Evolutionary conservation across 306 rosid genomes (phyloP).

Genomic region (Prunus dulcis): DNA sequence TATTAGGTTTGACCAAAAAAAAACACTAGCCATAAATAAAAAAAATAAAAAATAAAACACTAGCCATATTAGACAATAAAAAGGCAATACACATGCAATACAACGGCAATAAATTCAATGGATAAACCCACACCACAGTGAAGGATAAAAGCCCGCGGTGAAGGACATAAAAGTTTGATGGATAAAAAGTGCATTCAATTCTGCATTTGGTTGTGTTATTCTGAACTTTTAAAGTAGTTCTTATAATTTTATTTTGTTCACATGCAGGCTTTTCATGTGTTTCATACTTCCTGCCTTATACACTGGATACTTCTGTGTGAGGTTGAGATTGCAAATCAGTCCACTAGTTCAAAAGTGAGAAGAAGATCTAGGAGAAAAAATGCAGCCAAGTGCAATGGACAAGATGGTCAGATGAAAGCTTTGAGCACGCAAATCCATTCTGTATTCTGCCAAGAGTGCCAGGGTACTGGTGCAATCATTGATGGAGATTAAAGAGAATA

Average conservation of each 20-base stretch:
- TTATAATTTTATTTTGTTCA: conserved; percentile 7
- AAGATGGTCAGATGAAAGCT: conserved; percentile 35
- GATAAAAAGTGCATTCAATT: neutral
- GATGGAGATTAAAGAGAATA: too few species aligned
- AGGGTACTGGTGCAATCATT: conserved; percentile 60
- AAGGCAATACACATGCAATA: too few species aligned
- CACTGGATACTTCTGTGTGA: conserved; percentile 87
- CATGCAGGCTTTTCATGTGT: conserved; percentile 79
- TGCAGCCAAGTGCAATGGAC: conserved; percentile 35
- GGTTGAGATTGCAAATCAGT: conserved; percentile 45
- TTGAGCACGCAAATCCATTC: conserved; percentile 27
- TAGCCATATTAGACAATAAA: too few species aligned
- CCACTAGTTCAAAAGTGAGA: conserved; percentile 40
- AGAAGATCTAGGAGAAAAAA: conserved; percentile 50
- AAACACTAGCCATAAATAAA: too few species aligned
- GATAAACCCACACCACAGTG: too few species aligned
- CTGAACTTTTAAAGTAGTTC: neutral
- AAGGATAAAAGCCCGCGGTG: too few species aligned
- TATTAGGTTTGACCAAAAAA: too few species aligned
- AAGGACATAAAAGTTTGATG: too few species aligned
- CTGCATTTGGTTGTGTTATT: neutral
- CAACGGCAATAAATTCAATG: too few species aligned
- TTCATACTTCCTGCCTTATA: conserved; percentile 77
- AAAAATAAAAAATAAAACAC: too few species aligned
- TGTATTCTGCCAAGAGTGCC: conserved; percentile 91